Percentiles rank a stretch among this genome's conserved stretches.
These are phyloP conservation scores for Neurospora pannonica DNA, from an alignment of 495 filamentous ascomycete species.

Conservation along the genomic window DNA sequence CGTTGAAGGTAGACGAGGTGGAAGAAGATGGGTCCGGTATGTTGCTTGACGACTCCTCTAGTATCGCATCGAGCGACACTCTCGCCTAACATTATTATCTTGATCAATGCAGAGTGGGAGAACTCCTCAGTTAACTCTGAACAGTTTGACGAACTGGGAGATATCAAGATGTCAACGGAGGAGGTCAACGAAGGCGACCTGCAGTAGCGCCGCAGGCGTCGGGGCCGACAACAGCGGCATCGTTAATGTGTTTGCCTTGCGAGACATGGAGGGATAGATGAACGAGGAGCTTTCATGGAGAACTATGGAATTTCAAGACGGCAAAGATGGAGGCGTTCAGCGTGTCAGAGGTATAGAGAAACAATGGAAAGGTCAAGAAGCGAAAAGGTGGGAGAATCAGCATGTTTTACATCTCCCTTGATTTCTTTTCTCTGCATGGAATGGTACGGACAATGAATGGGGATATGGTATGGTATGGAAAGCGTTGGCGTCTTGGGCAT, in stretches of 20 bases:
- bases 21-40: conserved; percentile 49
- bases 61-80: conserved; percentile 31
- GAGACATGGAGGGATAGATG: background rate
- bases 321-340: background rate
- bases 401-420: background rate
- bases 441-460: background rate
- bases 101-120: conserved; percentile 30
- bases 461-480: background rate
- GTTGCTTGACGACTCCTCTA: conserved; percentile 34
- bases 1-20: conserved; percentile 38
- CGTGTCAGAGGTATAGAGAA: background rate
- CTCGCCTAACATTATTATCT: conserved; percentile 20
- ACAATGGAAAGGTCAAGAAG: background rate
- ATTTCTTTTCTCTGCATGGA: background rate
- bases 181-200: conserved; percentile 18
- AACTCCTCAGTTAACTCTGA: conserved; percentile 34
- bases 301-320: background rate
- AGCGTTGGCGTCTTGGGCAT: background rate
- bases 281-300: background rate
- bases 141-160: conserved; percentile 27
- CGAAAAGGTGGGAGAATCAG: background rate
- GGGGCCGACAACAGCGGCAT: background rate
- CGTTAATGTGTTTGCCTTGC: background rate
- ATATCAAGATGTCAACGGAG: conserved; percentile 26
- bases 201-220: background rate